Evolutionary conservation across 805 yeast genomes (phyloP).

Genomic region (Candida namnaoensis): DNA sequence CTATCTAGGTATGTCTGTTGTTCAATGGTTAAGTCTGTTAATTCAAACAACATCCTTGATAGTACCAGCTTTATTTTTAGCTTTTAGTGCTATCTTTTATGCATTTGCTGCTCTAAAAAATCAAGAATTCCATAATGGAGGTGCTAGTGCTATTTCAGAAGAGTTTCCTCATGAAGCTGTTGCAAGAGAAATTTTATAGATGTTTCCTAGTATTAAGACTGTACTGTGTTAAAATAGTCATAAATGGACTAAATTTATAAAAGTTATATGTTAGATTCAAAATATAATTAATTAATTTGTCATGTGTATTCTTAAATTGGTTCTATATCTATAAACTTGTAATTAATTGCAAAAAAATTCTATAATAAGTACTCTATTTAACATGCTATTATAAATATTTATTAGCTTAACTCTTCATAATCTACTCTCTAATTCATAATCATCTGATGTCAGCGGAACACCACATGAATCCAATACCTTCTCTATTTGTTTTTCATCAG

Average conservation of each 20-base stretch:
- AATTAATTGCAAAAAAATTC: too few relatives aligned
- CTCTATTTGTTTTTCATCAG: slow-evolving; percentile 17
- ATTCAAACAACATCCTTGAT: slow-evolving; percentile 71
- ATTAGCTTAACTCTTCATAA: too few relatives aligned
- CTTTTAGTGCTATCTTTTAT: slow-evolving; percentile 63
- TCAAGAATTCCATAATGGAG: slow-evolving; percentile 64
- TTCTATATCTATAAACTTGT: too few relatives aligned
- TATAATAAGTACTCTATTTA: too few relatives aligned
- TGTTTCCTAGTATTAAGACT: too few relatives aligned
- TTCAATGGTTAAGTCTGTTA: slow-evolving; percentile 74
- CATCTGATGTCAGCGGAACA: slow-evolving; percentile 6
- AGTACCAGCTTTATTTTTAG: slow-evolving; percentile 72
- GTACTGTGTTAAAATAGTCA: too few relatives aligned
- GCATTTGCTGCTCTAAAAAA: slow-evolving; percentile 68
- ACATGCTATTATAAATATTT: too few relatives aligned
- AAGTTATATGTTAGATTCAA: too few relatives aligned
- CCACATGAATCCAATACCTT: slow-evolving; percentile 15
- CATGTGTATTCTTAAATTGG: too few relatives aligned
- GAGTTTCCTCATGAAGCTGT: slow-evolving; percentile 34
- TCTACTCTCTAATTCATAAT: not conserved
- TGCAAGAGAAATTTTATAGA: slow-evolving; percentile 29
- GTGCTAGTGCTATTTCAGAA: slow-evolving; percentile 22
- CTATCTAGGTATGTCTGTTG: slow-evolving; percentile 64
- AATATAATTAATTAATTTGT: too few relatives aligned
- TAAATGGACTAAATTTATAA: too few relatives aligned